phyloP scores from a whole-genome alignment of 2,329 filamentous ascomycete species.

The Neopestalotiopsis sp. region DNA sequence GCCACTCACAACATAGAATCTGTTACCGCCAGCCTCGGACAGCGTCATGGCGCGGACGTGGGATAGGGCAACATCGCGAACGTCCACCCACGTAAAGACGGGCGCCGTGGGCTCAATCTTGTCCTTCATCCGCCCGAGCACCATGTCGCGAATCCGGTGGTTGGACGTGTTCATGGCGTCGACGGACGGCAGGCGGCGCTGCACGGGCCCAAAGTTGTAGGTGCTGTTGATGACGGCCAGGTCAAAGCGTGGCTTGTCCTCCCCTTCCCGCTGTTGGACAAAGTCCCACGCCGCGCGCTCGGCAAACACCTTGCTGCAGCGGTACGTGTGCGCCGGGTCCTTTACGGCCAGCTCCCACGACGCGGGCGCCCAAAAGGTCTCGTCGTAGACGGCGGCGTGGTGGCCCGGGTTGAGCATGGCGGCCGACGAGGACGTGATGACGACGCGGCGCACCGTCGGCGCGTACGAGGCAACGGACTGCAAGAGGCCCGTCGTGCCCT shows the following conservation, averaged over 20 bases:
- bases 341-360: slow-evolving; percentile 41
- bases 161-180: slow-evolving; percentile 77
- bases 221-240: slow-evolving; percentile 68
- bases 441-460: slow-evolving; percentile 66
- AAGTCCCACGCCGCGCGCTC: slow-evolving; percentile 73
- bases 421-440: slow-evolving; percentile 56
- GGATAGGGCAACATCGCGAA: slow-evolving; percentile 65
- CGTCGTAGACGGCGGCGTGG: slow-evolving; percentile 45
- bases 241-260: slow-evolving; percentile 62
- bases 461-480: slow-evolving; percentile 50
- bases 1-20: slow-evolving; percentile 68
- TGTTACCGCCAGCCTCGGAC: slow-evolving; percentile 61
- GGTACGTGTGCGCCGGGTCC: slow-evolving; percentile 35
- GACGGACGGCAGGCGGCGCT: slow-evolving; percentile 67
- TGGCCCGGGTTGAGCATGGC: slow-evolving; percentile 45
- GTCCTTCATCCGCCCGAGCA: slow-evolving; percentile 66
- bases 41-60: slow-evolving; percentile 66
- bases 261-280: slow-evolving; percentile 36
- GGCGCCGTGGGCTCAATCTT: slow-evolving; percentile 61
- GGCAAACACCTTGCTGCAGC: slow-evolving; percentile 63
- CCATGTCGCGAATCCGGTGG: slow-evolving; percentile 66
- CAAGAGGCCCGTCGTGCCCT: slow-evolving; percentile 56
- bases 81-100: slow-evolving; percentile 65
- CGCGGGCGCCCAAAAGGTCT: slow-evolving; percentile 44
- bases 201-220: slow-evolving; percentile 67